Base-by-base conservation (phyloP, 768 basidiomycete species). In the Gautieria morchelliformis region DNA sequence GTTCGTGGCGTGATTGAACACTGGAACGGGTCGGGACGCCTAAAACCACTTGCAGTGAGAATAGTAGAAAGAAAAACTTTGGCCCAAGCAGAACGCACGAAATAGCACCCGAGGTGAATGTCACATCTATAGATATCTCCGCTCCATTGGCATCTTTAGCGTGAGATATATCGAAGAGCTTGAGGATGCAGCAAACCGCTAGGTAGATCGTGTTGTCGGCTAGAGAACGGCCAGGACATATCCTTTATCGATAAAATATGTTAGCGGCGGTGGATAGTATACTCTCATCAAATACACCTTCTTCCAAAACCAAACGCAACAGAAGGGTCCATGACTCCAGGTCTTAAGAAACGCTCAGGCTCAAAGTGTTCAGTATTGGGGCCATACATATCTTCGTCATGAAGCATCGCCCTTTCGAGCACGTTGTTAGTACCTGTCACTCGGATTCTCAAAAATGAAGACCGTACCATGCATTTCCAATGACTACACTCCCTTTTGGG, bases 181-280 rank as follows among this genome's bases (percentile, higher is more conserved):
- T 72, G 39, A 78, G 62, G 11, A 82, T 67, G 56, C 67, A 70
- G 0, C 77, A 73, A 14, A 72, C 71, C 47, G 76, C 73, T 45
- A 74, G 63, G 75, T 75, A 83, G 27, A 78, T 63, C 54, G 68
- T 74, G 5, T 70, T 61, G 52, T 80, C 76, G 2, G 78, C 81
- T 52, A 83, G 74, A 60, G 78, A 70, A 44, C 76, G 70, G 11
- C 82, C 81, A 7, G 81, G 80, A 61, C 82, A 84, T 46, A 72
- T 62, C 42, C 77, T 77, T 11, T 44, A n/a, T 14, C n/a, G 7
- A 2, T 3, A n/a, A n/a, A 41, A 49, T 32, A 41, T 12, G n/a
- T 12, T 52, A 59, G 42, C 49, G 41, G 42, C 49, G 41, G 5
- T 33, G 8, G 24, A 35, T n/a, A 14, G 51, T n/a, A 27, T 14